These are phyloP conservation scores for Auricularia cornea DNA, from an alignment of 768 basidiomycete genomes.

Conservation along the genomic window DNA sequence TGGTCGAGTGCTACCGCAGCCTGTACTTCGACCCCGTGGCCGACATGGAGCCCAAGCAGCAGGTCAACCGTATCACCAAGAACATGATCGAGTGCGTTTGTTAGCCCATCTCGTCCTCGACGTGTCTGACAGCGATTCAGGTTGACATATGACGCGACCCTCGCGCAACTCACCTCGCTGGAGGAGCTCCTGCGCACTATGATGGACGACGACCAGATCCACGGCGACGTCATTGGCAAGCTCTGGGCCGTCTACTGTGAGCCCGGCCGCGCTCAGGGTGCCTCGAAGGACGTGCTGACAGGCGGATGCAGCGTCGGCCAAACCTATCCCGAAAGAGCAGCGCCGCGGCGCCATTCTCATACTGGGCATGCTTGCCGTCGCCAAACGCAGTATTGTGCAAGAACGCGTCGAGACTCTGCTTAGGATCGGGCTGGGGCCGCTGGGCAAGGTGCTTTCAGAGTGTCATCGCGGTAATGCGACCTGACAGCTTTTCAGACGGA, in stretches of 20 bases:
- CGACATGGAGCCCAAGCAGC: conserved; percentile 69
- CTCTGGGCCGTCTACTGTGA: conserved; percentile 95
- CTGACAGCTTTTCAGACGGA: conserved; percentile 49
- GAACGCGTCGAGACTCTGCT: conserved; percentile 81
- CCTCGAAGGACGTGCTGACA: too few relatives aligned
- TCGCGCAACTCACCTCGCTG: conserved; percentile 91
- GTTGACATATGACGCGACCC: conserved; percentile 81
- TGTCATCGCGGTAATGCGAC: neutral
- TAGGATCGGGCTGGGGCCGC: conserved; percentile 74
- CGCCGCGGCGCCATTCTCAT: conserved; percentile 93
- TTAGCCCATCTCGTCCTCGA: neutral
- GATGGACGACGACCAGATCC: conserved; percentile 84
- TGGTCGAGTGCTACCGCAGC: conserved; percentile 80
- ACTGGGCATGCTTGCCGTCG: conserved; percentile 92
- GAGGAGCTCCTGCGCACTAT: conserved; percentile 96
- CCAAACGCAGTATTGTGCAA: conserved; percentile 64
- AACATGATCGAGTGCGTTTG: conserved; percentile 87
- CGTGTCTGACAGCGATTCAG: conserved; percentile 30
- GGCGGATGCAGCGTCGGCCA: conserved; percentile 59
- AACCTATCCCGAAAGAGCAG: conserved; percentile 70
- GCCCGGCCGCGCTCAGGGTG: too few relatives aligned
- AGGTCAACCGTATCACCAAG: conserved; percentile 87
- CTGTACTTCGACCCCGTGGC: conserved; percentile 83
- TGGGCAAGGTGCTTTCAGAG: conserved; percentile 74
- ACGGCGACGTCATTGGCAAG: conserved; percentile 77